Conservation (phyloP, 768 basidiomycete species). For the Leccinum pellstonianum region DNA sequence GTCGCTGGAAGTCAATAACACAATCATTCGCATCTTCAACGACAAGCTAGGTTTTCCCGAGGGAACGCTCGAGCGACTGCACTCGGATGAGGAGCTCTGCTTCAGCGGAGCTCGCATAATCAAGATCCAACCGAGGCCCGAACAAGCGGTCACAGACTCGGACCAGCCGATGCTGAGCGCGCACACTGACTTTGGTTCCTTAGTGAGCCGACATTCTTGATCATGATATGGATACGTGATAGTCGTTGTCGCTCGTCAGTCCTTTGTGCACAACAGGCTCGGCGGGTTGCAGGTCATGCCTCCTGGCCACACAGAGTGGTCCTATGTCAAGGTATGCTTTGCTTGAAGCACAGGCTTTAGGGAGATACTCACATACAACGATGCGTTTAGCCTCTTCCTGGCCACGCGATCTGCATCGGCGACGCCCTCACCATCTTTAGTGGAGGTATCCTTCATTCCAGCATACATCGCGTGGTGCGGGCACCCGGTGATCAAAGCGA, state of each 20-base stretch:
- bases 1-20: conserved; percentile 54
- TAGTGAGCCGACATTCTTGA: too few relatives aligned
- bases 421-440: not conserved
- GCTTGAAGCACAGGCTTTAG: too few relatives aligned
- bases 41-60: conserved; percentile 37
- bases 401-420: not conserved
- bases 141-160: too few relatives aligned
- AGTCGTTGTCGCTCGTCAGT: too few relatives aligned
- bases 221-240: too few relatives aligned
- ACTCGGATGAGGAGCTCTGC: conserved; percentile 46
- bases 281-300: too few relatives aligned
- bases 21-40: conserved; percentile 41
- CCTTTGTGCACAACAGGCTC: too few relatives aligned
- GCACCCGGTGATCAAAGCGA: not conserved
- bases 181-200: too few relatives aligned
- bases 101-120: conserved; percentile 59
- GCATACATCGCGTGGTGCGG: not conserved
- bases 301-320: too few relatives aligned
- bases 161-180: conserved; percentile 35
- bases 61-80: conserved; percentile 44
- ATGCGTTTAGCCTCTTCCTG: not conserved
- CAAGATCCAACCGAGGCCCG: conserved; percentile 42
- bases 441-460: not conserved
- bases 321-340: too few relatives aligned
- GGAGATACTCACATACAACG: too few relatives aligned